phyloP scores from a whole-genome alignment of 2,329 filamentous ascomycete genomes.

The Colletotrichum gigasporum region DNA sequence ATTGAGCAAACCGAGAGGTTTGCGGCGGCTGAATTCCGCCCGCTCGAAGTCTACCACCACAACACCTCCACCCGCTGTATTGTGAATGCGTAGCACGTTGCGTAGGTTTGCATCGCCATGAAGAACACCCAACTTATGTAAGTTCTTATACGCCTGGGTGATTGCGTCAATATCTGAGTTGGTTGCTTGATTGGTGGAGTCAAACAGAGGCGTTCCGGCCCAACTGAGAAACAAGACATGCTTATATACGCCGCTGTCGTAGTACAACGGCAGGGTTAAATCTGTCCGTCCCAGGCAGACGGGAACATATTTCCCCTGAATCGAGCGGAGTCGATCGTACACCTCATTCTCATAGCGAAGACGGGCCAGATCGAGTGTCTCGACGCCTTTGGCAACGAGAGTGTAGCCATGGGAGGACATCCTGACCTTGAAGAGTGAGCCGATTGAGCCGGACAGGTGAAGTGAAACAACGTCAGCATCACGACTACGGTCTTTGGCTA shows the following conservation, averaged over 20 bases:
- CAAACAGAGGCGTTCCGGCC: slow-evolving; percentile 38
- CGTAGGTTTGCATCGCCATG: slow-evolving; percentile 40
- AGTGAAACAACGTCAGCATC: slow-evolving; percentile 43
- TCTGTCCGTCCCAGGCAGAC: slow-evolving; percentile 46
- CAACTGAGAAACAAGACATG: slow-evolving; percentile 48
- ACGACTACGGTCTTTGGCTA: slow-evolving; percentile 40
- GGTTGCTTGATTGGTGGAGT: slow-evolving; percentile 22
- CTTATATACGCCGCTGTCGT: slow-evolving; percentile 39
- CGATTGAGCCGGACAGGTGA: slow-evolving; percentile 39
- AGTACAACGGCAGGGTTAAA: slow-evolving; percentile 42
- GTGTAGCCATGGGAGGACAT: slow-evolving; percentile 47
- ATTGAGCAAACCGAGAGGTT: slow-evolving; percentile 35
- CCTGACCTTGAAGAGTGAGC: slow-evolving; percentile 48
- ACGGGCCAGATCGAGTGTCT: slow-evolving; percentile 32
- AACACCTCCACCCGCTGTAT: slow-evolving; percentile 31
- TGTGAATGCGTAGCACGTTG: slow-evolving; percentile 43
- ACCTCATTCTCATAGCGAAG: slow-evolving; percentile 42
- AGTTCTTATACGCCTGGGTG: not conserved
- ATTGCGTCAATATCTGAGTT: slow-evolving; percentile 26
- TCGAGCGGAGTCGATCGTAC: slow-evolving; percentile 39
- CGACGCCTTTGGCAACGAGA: slow-evolving; percentile 50
- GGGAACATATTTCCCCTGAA: too few species aligned
- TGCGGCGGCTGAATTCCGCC: slow-evolving; percentile 34
- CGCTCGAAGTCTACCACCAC: slow-evolving; percentile 46
- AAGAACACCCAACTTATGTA: slow-evolving; percentile 34